phyloP scores from a whole-genome alignment of 352 stramenopile species.

The Phytophthora kernoviae region DNA sequence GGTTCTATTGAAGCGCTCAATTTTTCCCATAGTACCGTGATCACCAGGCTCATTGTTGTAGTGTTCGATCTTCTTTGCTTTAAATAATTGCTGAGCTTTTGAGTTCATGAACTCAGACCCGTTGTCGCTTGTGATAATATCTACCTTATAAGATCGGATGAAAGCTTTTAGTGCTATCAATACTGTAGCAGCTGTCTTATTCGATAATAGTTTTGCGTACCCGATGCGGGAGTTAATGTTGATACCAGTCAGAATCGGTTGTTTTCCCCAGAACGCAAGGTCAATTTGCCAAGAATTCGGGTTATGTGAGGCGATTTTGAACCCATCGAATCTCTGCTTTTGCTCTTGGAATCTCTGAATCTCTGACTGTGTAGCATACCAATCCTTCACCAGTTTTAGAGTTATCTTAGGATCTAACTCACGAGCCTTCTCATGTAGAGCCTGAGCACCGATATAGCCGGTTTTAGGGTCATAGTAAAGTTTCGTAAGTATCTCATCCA shows the following conservation, averaged over 20 bases:
- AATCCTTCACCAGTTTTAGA: conserved; percentile 29
- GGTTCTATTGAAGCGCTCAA: conserved; percentile 47
- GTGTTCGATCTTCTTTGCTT: conserved; percentile 35
- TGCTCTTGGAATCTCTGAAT: conserved; percentile 31
- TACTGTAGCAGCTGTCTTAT: conserved; percentile 38
- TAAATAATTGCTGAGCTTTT: conserved; percentile 22
- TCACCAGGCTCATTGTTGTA: conserved; percentile 43
- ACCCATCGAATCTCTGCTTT: conserved; percentile 7
- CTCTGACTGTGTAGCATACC: conserved; percentile 16
- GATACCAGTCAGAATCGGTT: conserved; percentile 31
- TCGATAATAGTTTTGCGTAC: conserved; percentile 38
- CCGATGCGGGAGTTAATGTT: conserved; percentile 48
- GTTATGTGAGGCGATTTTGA: conserved; percentile 5
- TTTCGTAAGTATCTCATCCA: conserved; percentile 14
- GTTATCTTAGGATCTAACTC: conserved; percentile 18
- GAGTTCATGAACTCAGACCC: conserved; percentile 40
- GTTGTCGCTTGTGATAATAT: conserved; percentile 42
- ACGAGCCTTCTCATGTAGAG: conserved; percentile 22
- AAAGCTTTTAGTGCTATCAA: conserved; percentile 31
- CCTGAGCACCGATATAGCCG: conserved; percentile 18
- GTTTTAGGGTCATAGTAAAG: conserved; percentile 33
- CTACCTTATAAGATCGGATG: conserved; percentile 21
- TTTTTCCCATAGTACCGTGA: conserved; percentile 17
- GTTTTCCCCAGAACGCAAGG: conserved; percentile 28
- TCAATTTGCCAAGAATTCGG: conserved; percentile 41